Percentiles rank a stretch among this genome's conserved stretches.
Evolutionary conservation across 2,329 filamentous ascomycete species (phyloP).

Genomic region (Ophiostoma tasmaniense): DNA sequence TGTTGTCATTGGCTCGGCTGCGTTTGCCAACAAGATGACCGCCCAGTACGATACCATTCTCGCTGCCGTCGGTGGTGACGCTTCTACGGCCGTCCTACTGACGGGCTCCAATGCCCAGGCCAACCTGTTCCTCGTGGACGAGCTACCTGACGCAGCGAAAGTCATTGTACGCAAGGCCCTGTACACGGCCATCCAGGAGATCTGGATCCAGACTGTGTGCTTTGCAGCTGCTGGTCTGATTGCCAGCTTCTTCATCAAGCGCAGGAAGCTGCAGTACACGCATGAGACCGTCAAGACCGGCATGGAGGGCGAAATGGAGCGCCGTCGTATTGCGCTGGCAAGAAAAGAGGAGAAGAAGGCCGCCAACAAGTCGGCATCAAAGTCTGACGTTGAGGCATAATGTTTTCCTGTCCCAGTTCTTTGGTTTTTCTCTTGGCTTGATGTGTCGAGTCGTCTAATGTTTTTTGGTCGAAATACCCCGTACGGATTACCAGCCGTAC

Average conservation of each 20-base stretch:
- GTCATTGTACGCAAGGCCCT: constrained; percentile 39
- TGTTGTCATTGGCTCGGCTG: constrained; percentile 19
- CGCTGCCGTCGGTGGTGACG: constrained; percentile 13
- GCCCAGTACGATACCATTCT: constrained; percentile 13
- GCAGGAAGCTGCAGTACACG: constrained; percentile 42
- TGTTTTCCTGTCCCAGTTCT: too few relatives aligned
- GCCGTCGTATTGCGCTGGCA: constrained; percentile 19
- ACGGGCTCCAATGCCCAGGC: constrained; percentile 19
- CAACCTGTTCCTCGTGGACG: constrained; percentile 37
- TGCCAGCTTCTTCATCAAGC: constrained; percentile 39
- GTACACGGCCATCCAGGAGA: constrained; percentile 40
- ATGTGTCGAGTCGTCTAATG: background rate
- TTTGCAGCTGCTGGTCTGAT: constrained; percentile 41
- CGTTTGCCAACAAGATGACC: constrained; percentile 20
- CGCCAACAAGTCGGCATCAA: background rate
- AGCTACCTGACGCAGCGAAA: constrained; percentile 36
- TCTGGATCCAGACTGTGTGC: constrained; percentile 49
- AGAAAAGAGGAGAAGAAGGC: constrained; percentile 9
- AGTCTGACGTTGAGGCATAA: background rate
- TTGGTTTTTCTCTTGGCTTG: too few relatives aligned
- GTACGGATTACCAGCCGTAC: background rate
- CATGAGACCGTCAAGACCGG: constrained; percentile 53
- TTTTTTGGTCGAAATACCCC: background rate
- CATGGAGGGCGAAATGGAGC: constrained; percentile 26
- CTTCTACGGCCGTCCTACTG: constrained; percentile 5